Percentiles rank a stretch among this genome's conserved stretches.
Conservation (phyloP, 768 basidiomycete species). For the Kwoniella sp. region DNA sequence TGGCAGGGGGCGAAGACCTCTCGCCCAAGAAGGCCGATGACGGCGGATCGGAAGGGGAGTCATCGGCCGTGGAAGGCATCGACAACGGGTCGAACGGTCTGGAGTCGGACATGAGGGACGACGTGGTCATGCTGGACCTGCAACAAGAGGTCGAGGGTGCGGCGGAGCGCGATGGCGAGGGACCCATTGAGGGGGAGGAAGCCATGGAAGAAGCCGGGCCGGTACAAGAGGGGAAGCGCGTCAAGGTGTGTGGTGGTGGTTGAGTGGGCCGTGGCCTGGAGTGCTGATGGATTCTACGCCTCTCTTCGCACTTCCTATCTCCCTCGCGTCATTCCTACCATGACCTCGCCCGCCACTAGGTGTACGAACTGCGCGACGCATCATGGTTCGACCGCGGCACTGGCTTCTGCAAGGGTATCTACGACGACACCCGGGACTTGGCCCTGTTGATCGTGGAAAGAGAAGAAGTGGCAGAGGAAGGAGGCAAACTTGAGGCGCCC, state of each 20-base stretch:
- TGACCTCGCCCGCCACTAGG: constrained; percentile 55
- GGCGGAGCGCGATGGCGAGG: neutral
- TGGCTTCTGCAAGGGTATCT: constrained; percentile 89
- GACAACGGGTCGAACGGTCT: no score
- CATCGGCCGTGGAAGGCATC: neutral
- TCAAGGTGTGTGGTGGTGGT: constrained; percentile 28
- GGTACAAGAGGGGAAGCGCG: constrained; percentile 32
- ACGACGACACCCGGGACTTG: constrained; percentile 48
- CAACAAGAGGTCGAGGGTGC: constrained; percentile 9
- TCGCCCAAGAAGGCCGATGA: no score
- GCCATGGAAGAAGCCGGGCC: constrained; percentile 15
- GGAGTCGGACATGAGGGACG: no score
- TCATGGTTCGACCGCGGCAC: constrained; percentile 96
- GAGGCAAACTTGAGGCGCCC: constrained; percentile 27
- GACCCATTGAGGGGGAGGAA: constrained; percentile 2
- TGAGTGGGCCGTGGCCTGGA: neutral
- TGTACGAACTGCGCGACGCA: constrained; percentile 86
- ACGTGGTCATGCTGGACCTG: constrained; percentile 15
- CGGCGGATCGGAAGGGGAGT: neutral
- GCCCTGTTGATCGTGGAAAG: constrained; percentile 49
- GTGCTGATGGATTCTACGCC: neutral
- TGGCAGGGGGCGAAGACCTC: no score
- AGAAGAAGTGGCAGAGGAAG: constrained; percentile 35
- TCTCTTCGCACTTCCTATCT: neutral
- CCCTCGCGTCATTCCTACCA: neutral